Evolutionary conservation across 2,329 filamentous ascomycete species (phyloP).

Genomic region (Fusarium secorum): DNA sequence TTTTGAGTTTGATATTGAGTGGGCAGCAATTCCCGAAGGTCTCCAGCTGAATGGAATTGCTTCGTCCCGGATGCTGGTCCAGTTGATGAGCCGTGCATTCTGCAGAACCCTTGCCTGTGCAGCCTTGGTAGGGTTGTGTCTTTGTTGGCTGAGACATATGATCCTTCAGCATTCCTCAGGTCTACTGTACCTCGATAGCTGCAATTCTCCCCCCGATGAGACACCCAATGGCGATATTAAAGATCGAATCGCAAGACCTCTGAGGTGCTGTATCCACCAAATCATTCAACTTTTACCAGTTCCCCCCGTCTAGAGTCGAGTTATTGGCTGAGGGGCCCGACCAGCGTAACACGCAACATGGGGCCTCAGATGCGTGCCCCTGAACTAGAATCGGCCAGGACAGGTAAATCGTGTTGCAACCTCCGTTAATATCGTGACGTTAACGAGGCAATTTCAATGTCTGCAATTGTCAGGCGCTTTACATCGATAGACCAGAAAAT

Average conservation of each 20-base stretch:
- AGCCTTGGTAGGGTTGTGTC: background rate
- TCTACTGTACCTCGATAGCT: background rate
- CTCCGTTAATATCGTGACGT: conserved; percentile 10
- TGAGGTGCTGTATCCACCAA: background rate
- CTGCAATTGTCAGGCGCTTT: conserved; percentile 21
- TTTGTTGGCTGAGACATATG: conserved; percentile 2
- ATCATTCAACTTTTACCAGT: background rate
- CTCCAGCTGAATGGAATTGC: conserved; percentile 9
- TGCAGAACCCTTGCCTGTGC: background rate
- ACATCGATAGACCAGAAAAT: conserved; percentile 26
- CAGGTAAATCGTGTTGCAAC: background rate
- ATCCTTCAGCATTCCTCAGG: conserved; percentile 6
- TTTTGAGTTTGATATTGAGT: conserved; percentile 23
- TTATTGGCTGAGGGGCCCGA: conserved; percentile 12
- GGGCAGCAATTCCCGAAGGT: conserved; percentile 12
- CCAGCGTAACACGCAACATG: conserved; percentile 29
- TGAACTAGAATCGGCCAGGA: conserved; percentile 27
- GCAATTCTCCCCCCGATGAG: background rate
- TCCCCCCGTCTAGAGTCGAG: background rate
- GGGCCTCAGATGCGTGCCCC: conserved; percentile 29
- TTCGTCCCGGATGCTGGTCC: conserved; percentile 10
- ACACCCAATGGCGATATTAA: background rate
- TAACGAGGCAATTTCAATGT: conserved; percentile 22
- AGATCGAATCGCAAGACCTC: conserved; percentile 23
- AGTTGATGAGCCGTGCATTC: conserved; percentile 27